Base-by-base conservation (phyloP, 805 yeast species). In the Ogataea minuta region DNA sequence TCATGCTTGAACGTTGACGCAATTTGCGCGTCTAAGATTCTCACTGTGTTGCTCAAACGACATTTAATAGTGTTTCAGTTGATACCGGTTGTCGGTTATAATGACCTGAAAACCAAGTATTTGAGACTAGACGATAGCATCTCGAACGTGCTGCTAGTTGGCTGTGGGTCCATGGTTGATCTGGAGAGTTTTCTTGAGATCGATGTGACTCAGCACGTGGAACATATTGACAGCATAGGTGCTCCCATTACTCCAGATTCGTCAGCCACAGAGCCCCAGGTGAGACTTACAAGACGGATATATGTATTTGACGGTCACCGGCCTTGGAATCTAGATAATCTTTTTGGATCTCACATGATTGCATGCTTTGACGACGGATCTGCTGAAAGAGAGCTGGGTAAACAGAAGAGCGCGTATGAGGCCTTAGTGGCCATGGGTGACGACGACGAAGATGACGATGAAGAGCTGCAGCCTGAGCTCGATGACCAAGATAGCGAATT, bases 261-360 rank as follows among this genome's bases (percentile, higher is more conserved):
- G 46, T 30, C 60, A 16, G 31, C 52, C n/a, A 56, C 52, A 24
- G 62, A 52, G 24, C 33, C 49, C 11, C 58, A 59, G 14, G 46
- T 67, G 23, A 54, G 59, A 31, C 58, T 72, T 28, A 72, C 64
- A 33, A 71, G 93, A 47, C 77, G 72, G 41, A 74, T 91, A 2
- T 95, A 87, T 53, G 76, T 95, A 9, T 71, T 93, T 40, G 99
- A 93, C 62, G 89, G 95, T 3, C 93, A 85, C 49, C 68, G 98
- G 48, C 99, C 99, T 4, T 93, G 99, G 98, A 90, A 90, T 62
- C 67, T 93, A 48, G 96, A 90, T 59, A 93, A 93, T 57, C 55
- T 93, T 32, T 90, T 85, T 69, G 96, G 95, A 1, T 81, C 91
- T 6, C 77, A 78, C 8, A 71, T 78, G 46, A 77, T 93, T 4